Conservation (phyloP, 2,329 filamentous ascomycete species). For the Amylocarpus encephaloides region DNA sequence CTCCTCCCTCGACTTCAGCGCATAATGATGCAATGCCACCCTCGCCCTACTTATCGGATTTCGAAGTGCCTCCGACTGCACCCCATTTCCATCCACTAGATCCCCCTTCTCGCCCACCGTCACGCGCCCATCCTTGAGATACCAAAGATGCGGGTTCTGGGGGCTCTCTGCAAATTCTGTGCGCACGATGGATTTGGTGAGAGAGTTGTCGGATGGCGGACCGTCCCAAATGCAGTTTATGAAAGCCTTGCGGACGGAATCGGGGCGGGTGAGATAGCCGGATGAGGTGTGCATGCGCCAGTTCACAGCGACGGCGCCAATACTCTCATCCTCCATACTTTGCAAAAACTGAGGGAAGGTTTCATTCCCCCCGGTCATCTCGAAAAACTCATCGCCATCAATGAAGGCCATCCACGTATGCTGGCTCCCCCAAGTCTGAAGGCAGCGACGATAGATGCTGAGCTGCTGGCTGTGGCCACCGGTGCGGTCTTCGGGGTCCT, state of each 20-base stretch:
- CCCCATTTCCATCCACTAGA: slow-evolving; percentile 10
- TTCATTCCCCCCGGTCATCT: slow-evolving; percentile 19
- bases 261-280: slow-evolving; percentile 24
- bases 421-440: slow-evolving; percentile 18
- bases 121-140: slow-evolving; percentile 13
- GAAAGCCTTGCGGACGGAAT: slow-evolving; percentile 26
- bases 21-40: slow-evolving; percentile 32
- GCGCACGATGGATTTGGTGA: slow-evolving; percentile 31
- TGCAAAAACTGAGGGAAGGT: slow-evolving; percentile 28
- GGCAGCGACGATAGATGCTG: slow-evolving; percentile 20
- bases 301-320: slow-evolving; percentile 30
- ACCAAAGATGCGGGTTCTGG: slow-evolving; percentile 23
- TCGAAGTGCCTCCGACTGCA: slow-evolving; percentile 19
- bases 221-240: slow-evolving; percentile 29
- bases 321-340: slow-evolving; percentile 19
- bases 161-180: slow-evolving; percentile 17
- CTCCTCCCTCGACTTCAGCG: slow-evolving; percentile 31
- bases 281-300: slow-evolving; percentile 32
- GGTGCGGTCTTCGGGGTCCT: slow-evolving; percentile 3
- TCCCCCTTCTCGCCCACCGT: slow-evolving; percentile 28
- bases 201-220: slow-evolving; percentile 23
- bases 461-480: slow-evolving; percentile 12
- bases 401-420: slow-evolving; percentile 33
- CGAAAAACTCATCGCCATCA: slow-evolving; percentile 31
- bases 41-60: slow-evolving; percentile 27